Conservation (phyloP, 495 filamentous ascomycete species). For the Coniosporium apollinis region DNA sequence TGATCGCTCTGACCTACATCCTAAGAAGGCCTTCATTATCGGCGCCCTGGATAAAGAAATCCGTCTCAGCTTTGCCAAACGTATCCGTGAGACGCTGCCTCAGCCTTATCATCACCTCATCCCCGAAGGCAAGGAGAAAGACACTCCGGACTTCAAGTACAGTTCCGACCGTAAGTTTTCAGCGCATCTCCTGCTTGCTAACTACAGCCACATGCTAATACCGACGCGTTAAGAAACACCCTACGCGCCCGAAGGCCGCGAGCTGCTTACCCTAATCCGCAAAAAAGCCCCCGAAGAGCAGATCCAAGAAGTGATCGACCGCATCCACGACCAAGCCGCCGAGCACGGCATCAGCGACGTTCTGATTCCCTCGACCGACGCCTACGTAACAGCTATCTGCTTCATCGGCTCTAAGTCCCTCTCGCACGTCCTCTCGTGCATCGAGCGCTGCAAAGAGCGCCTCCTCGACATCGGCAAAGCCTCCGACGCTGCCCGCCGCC, state of each 20-base stretch:
- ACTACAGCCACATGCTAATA: constrained; percentile 25
- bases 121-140: constrained; percentile 73
- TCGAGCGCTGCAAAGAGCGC: constrained; percentile 88
- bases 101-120: constrained; percentile 72
- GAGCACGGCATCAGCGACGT: constrained; percentile 50
- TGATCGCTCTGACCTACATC: constrained; percentile 54
- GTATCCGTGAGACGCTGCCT: constrained; percentile 85
- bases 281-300: constrained; percentile 72
- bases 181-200: constrained; percentile 1
- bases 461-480: constrained; percentile 59
- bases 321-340: constrained; percentile 59
- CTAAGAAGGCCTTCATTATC: constrained; percentile 80
- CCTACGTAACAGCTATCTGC: constrained; percentile 82
- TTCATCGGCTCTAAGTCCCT: constrained; percentile 87
- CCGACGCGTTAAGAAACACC: too few relatives aligned
- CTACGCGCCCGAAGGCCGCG: constrained; percentile 61
- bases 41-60: constrained; percentile 95
- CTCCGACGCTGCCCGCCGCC: constrained; percentile 55
- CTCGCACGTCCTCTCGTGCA: constrained; percentile 87
- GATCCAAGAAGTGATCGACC: constrained; percentile 55
- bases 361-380: constrained; percentile 70
- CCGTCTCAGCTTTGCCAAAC: constrained; percentile 84
- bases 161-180: constrained; percentile 48
- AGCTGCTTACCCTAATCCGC: constrained; percentile 60
- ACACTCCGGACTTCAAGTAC: constrained; percentile 90